Evolutionary conservation across 176 grass and related monocot species (phyloP).

Genomic region (Dendrocalamus sinicus): DNA sequence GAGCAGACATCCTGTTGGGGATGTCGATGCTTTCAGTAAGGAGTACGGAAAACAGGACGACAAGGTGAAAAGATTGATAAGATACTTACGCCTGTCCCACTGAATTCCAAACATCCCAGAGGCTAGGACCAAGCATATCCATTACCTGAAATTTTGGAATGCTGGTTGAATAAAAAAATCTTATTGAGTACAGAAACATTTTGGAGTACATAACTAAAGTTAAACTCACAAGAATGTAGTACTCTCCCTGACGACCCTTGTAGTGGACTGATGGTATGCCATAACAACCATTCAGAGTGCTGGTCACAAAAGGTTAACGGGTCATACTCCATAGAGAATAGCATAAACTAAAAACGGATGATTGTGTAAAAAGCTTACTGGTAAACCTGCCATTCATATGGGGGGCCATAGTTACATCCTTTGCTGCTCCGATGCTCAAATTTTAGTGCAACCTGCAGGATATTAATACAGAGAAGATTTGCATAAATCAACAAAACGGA

Average conservation of each 20-base stretch:
- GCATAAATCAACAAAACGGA: slow-evolving; percentile 7
- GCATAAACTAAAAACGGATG: background rate
- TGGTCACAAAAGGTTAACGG: slow-evolving; percentile 45
- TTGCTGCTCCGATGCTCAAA: slow-evolving; percentile 89
- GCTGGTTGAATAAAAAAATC: background rate
- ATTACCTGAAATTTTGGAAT: slow-evolving; percentile 76
- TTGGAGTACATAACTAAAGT: slow-evolving; percentile 34
- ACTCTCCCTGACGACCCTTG: slow-evolving; percentile 83
- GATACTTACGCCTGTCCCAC: slow-evolving; percentile 69
- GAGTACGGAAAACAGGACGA: slow-evolving; percentile 29
- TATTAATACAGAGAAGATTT: slow-evolving; percentile 25
- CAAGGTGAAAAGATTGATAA: slow-evolving; percentile 34
- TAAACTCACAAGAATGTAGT: slow-evolving; percentile 72
- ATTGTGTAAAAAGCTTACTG: slow-evolving; percentile 50
- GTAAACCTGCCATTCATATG: slow-evolving; percentile 94
- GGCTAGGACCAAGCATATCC: slow-evolving; percentile 94
- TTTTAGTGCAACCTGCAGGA: slow-evolving; percentile 79
- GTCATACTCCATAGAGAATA: slow-evolving; percentile 35
- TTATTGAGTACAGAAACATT: slow-evolving; percentile 25
- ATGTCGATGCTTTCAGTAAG: slow-evolving; percentile 34
- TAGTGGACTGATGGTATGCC: slow-evolving; percentile 88
- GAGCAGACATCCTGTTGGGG: slow-evolving; percentile 74
- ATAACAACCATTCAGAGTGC: slow-evolving; percentile 80
- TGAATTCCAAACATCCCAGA: slow-evolving; percentile 97
- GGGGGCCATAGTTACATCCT: slow-evolving; percentile 79